Percentiles rank a stretch among this genome's conserved stretches.
Conservation (phyloP, 1,139 yeast species). For the Trichomonascaceae sp. region DNA sequence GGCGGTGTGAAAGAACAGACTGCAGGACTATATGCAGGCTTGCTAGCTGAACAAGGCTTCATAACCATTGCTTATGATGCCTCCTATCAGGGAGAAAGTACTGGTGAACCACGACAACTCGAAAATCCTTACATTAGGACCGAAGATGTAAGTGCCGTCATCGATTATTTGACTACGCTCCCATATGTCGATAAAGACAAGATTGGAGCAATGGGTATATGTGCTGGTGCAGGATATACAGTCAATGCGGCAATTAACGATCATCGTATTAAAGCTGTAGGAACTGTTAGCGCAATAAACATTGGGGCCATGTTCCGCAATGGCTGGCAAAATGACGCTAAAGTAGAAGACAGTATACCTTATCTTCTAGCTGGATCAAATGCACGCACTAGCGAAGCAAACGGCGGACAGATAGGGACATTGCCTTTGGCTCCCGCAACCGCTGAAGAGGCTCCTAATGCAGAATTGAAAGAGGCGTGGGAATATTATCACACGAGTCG, state of each 20-base stretch:
- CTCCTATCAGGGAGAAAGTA: constrained; percentile 16
- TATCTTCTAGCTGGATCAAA: neutral
- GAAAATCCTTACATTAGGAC: constrained; percentile 16
- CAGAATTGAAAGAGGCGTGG: neutral
- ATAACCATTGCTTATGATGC: constrained; percentile 16
- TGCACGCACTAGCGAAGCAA: neutral
- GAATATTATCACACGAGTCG: neutral
- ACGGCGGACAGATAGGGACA: neutral
- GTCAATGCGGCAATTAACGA: constrained; percentile 11
- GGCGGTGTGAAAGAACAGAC: constrained; percentile 17
- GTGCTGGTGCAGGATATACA: constrained; percentile 17
- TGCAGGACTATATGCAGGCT: constrained; percentile 13
- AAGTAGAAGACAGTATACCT: neutral
- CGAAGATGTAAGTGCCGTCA: constrained; percentile 14
- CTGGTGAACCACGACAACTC: constrained; percentile 15
- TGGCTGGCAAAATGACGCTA: neutral
- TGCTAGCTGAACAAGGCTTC: constrained; percentile 15
- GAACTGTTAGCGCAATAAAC: neutral
- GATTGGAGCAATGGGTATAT: constrained; percentile 15
- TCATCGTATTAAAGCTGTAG: neutral
- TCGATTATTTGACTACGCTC: constrained; percentile 11
- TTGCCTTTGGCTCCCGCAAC: neutral
- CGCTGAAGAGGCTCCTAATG: neutral
- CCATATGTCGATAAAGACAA: constrained; percentile 12
- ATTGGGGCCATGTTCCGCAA: neutral